Base-by-base conservation (phyloP, 768 basidiomycete species). In the Lactarius psammicola region DNA sequence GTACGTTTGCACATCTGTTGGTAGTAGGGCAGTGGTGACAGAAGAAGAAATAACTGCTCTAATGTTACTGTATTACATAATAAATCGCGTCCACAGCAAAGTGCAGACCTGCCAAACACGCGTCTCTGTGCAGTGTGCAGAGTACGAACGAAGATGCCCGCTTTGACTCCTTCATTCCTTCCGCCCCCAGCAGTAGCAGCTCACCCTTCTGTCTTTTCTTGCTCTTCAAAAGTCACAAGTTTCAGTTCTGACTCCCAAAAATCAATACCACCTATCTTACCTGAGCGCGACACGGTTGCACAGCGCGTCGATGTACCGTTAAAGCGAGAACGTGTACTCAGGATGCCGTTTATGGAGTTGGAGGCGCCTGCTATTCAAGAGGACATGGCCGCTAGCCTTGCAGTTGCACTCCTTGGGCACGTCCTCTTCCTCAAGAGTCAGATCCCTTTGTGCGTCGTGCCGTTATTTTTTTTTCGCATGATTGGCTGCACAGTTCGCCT, bases 391-490 rank as follows among this genome's bases (percentile, higher is more conserved):
- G 85, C 87, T 1, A 80, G 81, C 26, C 81, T 93, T 2, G 85
- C 88, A 2, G 78, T 80, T 15, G 84, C 82, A 64, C 74, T 91
- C 31, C 76, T 93, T 0, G 85, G 85, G 0, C 89, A 92, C 72
- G 81, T 91, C 2, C 74, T 92, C 20, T 93, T 89, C 72, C 77
- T 92, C 62, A 93, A 92, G 73, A 87, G 83, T 68, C 90, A 92
- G 70, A 79, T 92, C 0, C 90, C 90, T 1, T 85, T 92, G 90
- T 92, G 71, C 76, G 89, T 82, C 5, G 30, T 36, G 15, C 53
- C 23, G 26, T 23, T 26, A 56, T 56, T 15, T 18, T 58, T 46
- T 33, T 0, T 38, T 34, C n/a, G 26, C 51, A 30, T 56, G 13
- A 28, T 40, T 11, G 13, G 44, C 51, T 31, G 44, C 61, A 57